These are phyloP conservation scores for Stygiomarasmius scandens DNA, from an alignment of 1,284 basidiomycete species.

Conservation along the genomic window DNA sequence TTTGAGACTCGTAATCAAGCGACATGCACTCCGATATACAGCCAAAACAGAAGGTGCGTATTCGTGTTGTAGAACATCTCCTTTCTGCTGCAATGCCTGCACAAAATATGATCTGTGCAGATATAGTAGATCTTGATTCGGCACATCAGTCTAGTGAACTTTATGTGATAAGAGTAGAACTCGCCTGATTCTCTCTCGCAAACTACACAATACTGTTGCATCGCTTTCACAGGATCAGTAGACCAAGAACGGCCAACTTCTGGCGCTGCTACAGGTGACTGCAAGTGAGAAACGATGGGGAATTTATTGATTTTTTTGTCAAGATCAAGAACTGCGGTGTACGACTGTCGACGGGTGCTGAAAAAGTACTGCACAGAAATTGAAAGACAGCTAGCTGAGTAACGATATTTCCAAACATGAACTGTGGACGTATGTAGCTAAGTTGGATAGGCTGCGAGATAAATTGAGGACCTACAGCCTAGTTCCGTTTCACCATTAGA, in stretches of 20 bases:
- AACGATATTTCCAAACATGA: slow-evolving; percentile 51
- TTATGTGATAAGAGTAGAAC: slow-evolving; percentile 18
- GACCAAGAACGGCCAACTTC: slow-evolving; percentile 42
- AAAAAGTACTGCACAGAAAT: slow-evolving; percentile 46
- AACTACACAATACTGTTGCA: slow-evolving; percentile 48
- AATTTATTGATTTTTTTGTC: slow-evolving; percentile 51
- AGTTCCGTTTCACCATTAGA: slow-evolving; percentile 37
- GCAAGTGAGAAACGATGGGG: slow-evolving; percentile 43
- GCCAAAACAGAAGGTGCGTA: slow-evolving; percentile 51
- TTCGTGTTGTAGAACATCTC: slow-evolving; percentile 46
- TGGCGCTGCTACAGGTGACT: slow-evolving; percentile 34
- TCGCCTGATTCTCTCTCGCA: slow-evolving; percentile 48
- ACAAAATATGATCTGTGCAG: slow-evolving; percentile 55
- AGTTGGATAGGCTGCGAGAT: not conserved
- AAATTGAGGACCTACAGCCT: slow-evolving; percentile 47
- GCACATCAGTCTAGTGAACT: no score
- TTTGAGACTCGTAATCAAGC: slow-evolving; percentile 41
- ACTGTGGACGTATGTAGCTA: slow-evolving; percentile 30
- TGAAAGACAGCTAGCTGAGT: slow-evolving; percentile 47
- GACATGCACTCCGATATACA: slow-evolving; percentile 46
- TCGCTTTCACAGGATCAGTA: slow-evolving; percentile 35
- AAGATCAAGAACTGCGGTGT: slow-evolving; percentile 43
- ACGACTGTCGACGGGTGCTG: slow-evolving; percentile 38
- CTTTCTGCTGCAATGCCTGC: slow-evolving; percentile 44
- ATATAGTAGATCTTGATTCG: slow-evolving; percentile 46